Evolutionary conservation across 345 rosid species (phyloP).

Genomic region (Ricinus communis): DNA sequence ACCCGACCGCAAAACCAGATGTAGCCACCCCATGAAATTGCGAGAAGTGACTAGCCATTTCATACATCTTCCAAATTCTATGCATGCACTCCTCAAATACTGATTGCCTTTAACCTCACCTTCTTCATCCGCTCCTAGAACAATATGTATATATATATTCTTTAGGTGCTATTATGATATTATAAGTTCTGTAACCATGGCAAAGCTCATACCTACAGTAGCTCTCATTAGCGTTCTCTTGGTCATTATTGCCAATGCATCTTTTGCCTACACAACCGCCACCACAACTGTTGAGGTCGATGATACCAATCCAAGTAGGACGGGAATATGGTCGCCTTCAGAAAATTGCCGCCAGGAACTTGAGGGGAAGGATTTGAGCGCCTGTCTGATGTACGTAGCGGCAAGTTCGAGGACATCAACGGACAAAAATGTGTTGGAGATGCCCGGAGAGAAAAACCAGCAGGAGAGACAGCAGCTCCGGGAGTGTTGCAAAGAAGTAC

Average conservation of each 20-base stretch:
- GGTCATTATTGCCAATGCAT: background rate
- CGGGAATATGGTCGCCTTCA: background rate
- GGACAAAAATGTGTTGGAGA: background rate
- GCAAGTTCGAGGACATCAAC: background rate
- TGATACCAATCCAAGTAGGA: background rate
- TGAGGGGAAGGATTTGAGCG: background rate
- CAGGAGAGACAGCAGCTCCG: background rate
- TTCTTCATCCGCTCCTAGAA: background rate
- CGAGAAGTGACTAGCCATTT: background rate
- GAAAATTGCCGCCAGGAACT: background rate
- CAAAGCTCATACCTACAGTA: background rate
- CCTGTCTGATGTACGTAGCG: background rate
- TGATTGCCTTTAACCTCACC: no score
- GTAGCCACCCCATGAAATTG: background rate
- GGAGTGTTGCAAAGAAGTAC: background rate
- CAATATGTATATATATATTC: background rate
- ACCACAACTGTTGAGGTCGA: background rate
- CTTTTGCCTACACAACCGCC: background rate
- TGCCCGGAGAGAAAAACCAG: background rate
- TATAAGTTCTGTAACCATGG: background rate
- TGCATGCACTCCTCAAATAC: no score
- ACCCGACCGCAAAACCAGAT: no score
- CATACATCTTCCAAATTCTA: constrained; percentile 6
- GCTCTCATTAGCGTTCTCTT: background rate
- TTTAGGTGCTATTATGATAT: no score